Evolutionary conservation across 1,284 basidiomycete genomes (phyloP).

Genomic region (Marasmius sp.): DNA sequence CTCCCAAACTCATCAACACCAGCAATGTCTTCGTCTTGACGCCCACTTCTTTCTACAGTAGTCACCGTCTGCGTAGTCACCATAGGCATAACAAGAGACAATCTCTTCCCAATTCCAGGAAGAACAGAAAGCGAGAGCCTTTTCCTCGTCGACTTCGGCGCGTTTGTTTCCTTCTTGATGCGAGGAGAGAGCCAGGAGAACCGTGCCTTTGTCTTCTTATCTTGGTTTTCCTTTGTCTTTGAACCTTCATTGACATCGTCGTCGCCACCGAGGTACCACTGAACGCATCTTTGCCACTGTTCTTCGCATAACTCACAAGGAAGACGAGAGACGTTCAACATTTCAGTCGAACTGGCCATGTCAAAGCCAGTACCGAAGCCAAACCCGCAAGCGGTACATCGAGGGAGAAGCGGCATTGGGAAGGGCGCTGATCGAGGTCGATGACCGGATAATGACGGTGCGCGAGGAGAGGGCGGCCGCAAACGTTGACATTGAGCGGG

Average conservation of each 20-base stretch:
- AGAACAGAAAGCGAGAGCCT: neutral
- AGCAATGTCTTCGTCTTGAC: neutral
- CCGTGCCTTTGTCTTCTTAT: neutral
- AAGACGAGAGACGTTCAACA: neutral
- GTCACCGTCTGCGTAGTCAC: neutral
- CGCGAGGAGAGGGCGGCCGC: neutral
- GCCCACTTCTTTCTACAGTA: neutral
- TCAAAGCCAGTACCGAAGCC: neutral
- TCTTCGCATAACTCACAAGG: neutral
- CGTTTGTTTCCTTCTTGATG: neutral
- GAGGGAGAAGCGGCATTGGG: neutral
- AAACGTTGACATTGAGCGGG: neutral
- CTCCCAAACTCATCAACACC: neutral
- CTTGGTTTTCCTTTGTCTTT: neutral
- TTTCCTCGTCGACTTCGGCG: neutral
- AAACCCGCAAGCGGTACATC: neutral
- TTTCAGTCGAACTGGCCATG: neutral
- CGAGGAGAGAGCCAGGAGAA: neutral
- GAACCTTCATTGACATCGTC: neutral
- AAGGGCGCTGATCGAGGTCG: neutral
- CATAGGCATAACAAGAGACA: neutral
- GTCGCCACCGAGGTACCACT: neutral
- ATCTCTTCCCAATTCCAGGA: neutral
- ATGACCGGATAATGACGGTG: neutral
- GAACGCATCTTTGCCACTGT: neutral